Conservation (phyloP, 2,329 filamentous ascomycete species). For the Penicillium sp. region DNA sequence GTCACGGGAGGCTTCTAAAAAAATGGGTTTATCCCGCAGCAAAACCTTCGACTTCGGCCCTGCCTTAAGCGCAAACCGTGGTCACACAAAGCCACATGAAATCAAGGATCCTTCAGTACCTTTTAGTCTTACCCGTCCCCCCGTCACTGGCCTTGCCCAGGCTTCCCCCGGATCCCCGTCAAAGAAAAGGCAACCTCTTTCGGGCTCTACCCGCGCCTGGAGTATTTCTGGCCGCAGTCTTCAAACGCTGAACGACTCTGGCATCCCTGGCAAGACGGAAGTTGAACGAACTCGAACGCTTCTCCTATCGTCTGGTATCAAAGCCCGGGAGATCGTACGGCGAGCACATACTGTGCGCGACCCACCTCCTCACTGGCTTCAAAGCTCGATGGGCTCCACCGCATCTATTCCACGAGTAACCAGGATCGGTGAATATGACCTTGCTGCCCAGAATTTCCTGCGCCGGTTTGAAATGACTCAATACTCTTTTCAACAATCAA, state of each 20-base stretch:
- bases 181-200: conserved; percentile 35
- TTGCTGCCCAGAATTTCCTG: conserved; percentile 55
- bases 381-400: conserved; percentile 27
- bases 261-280: conserved; percentile 64
- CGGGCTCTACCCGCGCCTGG: conserved; percentile 54
- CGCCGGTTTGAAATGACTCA: conserved; percentile 48
- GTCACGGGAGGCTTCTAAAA: conserved; percentile 12
- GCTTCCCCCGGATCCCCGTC: conserved; percentile 29
- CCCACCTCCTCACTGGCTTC: conserved; percentile 38
- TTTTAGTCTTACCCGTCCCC: conserved; percentile 37
- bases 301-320: conserved; percentile 82
- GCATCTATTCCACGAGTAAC: conserved; percentile 43
- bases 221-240: conserved; percentile 57
- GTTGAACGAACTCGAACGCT: conserved; percentile 75
- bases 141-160: conserved; percentile 48
- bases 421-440: conserved; percentile 53
- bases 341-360: conserved; percentile 56
- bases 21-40: conserved; percentile 13
- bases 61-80: conserved; percentile 22
- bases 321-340: conserved; percentile 76
- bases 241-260: conserved; percentile 36
- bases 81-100: conserved; percentile 22
- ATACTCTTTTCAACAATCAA: conserved; percentile 44
- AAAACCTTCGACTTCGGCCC: conserved; percentile 34
- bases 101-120: conserved; percentile 31